Evolutionary conservation across 495 filamentous ascomycete genomes (phyloP).

Genomic region (Clavariopsis aquatica): DNA sequence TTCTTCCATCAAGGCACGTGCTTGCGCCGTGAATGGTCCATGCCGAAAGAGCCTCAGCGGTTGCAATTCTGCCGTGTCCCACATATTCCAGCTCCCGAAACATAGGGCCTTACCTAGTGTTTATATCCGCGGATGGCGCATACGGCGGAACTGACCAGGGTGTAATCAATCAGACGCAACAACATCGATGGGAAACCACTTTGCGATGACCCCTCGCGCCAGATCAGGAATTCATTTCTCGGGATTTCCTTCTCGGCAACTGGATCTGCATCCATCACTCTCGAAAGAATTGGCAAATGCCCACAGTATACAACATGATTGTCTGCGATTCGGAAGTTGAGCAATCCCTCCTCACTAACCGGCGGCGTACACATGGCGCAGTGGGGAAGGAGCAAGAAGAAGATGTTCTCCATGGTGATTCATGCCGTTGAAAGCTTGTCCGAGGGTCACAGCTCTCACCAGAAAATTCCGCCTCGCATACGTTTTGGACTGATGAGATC

Average conservation of each 20-base stretch:
- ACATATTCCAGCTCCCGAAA: conserved; percentile 1
- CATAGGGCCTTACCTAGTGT: conserved; percentile 1
- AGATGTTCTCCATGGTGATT: not conserved
- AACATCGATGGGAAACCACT: not conserved
- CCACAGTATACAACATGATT: too few species aligned
- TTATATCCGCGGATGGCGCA: not conserved
- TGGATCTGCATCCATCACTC: not conserved
- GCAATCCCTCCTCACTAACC: not conserved
- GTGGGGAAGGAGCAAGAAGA: conserved; percentile 3
- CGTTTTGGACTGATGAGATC: conserved; percentile 7
- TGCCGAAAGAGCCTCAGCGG: conserved; percentile 31
- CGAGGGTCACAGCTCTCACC: conserved; percentile 1
- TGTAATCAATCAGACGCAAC: not conserved
- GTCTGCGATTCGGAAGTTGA: not conserved
- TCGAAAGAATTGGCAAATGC: too few species aligned
- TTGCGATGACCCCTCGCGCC: too few species aligned
- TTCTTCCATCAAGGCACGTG: conserved; percentile 14
- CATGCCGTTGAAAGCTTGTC: conserved; percentile 15
- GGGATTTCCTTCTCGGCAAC: not conserved
- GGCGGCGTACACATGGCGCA: conserved; percentile 18
- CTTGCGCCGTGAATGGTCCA: not conserved
- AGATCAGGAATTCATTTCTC: not conserved
- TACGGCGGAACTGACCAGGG: conserved; percentile 7
- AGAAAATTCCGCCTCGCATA: conserved; percentile 21
- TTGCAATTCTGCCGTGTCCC: conserved; percentile 27